Base-by-base conservation (phyloP, 2,329 filamentous ascomycete species). In the Neofusicoccum laricinum region DNA sequence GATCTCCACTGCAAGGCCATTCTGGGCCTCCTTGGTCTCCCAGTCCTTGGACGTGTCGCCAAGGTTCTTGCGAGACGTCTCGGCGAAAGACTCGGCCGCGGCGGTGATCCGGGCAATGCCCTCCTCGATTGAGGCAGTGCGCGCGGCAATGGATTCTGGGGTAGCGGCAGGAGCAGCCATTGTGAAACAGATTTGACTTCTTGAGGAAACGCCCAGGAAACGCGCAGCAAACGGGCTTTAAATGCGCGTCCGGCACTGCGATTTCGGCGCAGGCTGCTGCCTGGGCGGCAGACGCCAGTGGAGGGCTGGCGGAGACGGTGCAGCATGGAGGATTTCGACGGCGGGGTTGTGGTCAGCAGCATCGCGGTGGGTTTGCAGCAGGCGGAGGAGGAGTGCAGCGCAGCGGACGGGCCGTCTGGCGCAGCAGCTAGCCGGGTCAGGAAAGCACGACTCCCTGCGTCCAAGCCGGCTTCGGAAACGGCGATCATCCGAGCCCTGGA, bases 41-140 rank as follows among this genome's bases (percentile, higher is more conserved):
- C 55, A n/a, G 6, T 30, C 36, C 11, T 61, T 17, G 12, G 57
- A 14, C 0, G 40, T 5, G 15, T 30, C 34, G 55, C 63, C 57
- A 17, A 43, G 15, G 17, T 51, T 43, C 36, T 61, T 40, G 15
- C 17, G 43, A 17, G 57, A 62, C 4, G 53, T 51, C 17, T 61
- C 25, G 30, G 43, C 45, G 21, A 53, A 53, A 14, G 30, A 51
- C 32, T 65, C 57, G 45, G 57, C 46, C 14, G 46, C 41, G 43
- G 46, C 7, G 46, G 14, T 46, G 36, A 65, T 25, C 17, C 49
- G 50, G 25, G 57, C 36, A 8, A 65, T 48, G 38, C 41, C 43
- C 11, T 32, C 55, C 62, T 62, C 57, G 45, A 65, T 53, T 6
- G 63, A 48, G 36, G 63, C 63, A 51, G 57, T 53, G 38, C 58